Evolutionary conservation across 768 basidiomycete genomes (phyloP).

Genomic region (Auricularia cornea): DNA sequence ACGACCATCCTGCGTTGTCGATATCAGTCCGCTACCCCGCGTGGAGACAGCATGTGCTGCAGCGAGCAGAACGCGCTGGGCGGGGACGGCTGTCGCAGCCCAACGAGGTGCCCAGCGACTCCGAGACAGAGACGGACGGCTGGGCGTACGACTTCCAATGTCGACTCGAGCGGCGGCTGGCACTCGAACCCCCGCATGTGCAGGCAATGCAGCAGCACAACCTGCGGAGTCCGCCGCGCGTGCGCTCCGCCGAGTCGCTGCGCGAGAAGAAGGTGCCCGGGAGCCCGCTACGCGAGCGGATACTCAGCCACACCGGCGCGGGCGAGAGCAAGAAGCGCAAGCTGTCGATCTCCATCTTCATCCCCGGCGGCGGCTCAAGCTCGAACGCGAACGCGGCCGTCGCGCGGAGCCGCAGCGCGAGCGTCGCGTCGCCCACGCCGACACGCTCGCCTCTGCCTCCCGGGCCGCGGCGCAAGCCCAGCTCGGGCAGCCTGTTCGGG

Average conservation of each 20-base stretch:
- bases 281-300: not conserved
- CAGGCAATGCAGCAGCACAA: not conserved
- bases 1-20: not conserved
- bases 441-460: not conserved
- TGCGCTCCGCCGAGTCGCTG: not conserved
- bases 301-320: not conserved
- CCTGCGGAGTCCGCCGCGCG: not conserved
- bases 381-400: not conserved
- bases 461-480: not conserved
- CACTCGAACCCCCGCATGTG: not conserved
- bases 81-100: not conserved
- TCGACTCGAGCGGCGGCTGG: not conserved
- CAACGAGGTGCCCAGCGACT: not conserved
- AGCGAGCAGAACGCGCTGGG: not conserved
- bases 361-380: not conserved
- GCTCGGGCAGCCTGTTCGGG: not conserved
- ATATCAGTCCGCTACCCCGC: not conserved
- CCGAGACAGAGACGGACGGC: not conserved
- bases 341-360: constrained; percentile 1
- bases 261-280: not conserved
- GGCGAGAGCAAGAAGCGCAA: constrained; percentile 1
- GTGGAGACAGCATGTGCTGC: not conserved
- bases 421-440: not conserved
- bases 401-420: not conserved
- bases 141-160: constrained; percentile 1